Base-by-base conservation (phyloP, 2,329 filamentous ascomycete genomes). In the Mycogone perniciosa region DNA sequence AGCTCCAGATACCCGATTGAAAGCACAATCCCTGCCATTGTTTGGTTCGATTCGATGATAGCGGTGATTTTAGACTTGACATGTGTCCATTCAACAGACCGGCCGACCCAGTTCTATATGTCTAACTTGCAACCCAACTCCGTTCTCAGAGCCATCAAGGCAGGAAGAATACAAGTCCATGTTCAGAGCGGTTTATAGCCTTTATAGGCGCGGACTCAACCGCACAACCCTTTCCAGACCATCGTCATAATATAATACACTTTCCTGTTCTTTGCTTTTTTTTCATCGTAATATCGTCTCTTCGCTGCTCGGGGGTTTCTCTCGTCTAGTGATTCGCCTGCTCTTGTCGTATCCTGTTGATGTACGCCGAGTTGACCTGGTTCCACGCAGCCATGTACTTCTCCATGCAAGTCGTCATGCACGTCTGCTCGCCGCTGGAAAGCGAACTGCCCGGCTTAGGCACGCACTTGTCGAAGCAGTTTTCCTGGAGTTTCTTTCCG, bases 381-480 rank as follows among this genome's bases (percentile, higher is more conserved):
- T 90, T 90, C 88, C 88, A 92, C 8, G 86, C 79, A 31, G 77
- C 72, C 76, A 91, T 88, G 76, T 91, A 92, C 70, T 91, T 91
- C 62, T 91, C 86, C 81, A 90, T 88, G 74, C 88, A 92, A 54
- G 79, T 76, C 20, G 79, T 87, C 63, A 88, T 77, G 73, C 88
- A 92, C 26, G 79, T 75, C 64, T 82, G 75, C 67, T 92, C 88
- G 69, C 77, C 70, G 68, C 76, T 80, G 45, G 83, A 84, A 50
- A 91, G 71, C 48, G 80, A 82, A 45, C 76, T 67, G 52, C 85
- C 84, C 48, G 88, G 85, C 63, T 85, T 83, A 45, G 85, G 76
- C 11, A 91, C 73, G 69, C 88, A 92, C 67, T 82, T 84, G 43
- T 88, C 81, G 73, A 89, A 92, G 75, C 88, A 92, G 70, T 85